Evolutionary conservation across 2,329 filamentous ascomycete species (phyloP), one percentile per base, ranked within the genome.

Genomic region (Hypoxylon sp.): DNA sequence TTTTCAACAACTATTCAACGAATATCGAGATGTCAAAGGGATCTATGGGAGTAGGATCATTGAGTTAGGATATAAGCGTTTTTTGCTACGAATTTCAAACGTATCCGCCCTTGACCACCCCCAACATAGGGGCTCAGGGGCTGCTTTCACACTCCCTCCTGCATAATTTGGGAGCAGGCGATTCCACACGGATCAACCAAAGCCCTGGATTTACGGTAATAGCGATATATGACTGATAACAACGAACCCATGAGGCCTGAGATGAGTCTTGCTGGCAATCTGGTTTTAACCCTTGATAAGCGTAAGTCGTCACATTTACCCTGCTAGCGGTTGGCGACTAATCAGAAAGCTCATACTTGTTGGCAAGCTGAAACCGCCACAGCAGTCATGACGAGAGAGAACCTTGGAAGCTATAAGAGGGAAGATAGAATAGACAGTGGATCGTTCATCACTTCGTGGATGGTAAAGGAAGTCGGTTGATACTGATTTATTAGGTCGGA

Each of bases 51-150:
- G 7, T 11, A 32, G n/a, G 22, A 44, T 16, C 5, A 16, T 49
- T 38, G 22, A 9, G 22, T 22, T 6, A 18, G 48, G 9, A 26
- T 12, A 8, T n/a, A 7, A 50, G 28, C 2, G n/a, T n/a, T n/a
- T 12, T 36, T 3, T 24, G 4, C 8, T 4, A 20, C 2, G 30
- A 32, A 0, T 52, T 16, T 26, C 1, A 14, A 32, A 46, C 33
- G 48, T 33, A 20, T 2, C 9, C 7, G 20, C 20, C 40, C 38
- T 61, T 64, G 61, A 60, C 56, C 42, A 55, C n/a, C n/a, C n/a
- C n/a, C 24, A 7, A 8, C 18, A 33, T 44, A n/a, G 11, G 20
- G 14, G 32, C 30, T 48, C 33, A 51, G 50, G 56, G 51, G 51
- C 22, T 20, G 1, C 16, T 45, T 18, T 50, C 30, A 42, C 24